Evolutionary conservation across 2,329 filamentous ascomycete genomes (phyloP).

Genomic region (Trichothecium roseum): DNA sequence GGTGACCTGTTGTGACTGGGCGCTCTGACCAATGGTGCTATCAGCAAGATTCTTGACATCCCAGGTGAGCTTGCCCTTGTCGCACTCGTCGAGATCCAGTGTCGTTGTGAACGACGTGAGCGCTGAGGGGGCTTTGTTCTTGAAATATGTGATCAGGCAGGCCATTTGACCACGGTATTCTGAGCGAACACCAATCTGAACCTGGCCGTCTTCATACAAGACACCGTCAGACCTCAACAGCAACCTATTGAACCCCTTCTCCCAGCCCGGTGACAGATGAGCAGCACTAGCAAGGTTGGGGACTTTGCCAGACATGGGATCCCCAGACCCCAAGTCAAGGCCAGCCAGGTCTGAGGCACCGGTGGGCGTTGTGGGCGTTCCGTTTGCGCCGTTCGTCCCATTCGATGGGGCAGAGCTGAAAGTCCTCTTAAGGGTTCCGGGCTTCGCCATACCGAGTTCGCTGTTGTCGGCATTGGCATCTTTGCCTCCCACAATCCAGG

Average conservation of each 20-base stretch:
- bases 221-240: constrained; percentile 75
- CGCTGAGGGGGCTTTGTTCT: constrained; percentile 78
- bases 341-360: constrained; percentile 62
- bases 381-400: constrained; percentile 27
- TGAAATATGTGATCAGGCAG: constrained; percentile 90
- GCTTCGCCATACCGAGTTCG: constrained; percentile 73
- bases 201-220: constrained; percentile 87
- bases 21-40: constrained; percentile 60
- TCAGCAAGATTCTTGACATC: constrained; percentile 87
- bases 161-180: constrained; percentile 95
- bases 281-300: constrained; percentile 87
- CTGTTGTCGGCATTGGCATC: constrained; percentile 76
- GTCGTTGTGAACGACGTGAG: constrained; percentile 93
- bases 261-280: constrained; percentile 91
- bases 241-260: constrained; percentile 76
- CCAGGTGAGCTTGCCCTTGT: constrained; percentile 61
- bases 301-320: constrained; percentile 48
- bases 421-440: constrained; percentile 72
- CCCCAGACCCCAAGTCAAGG: constrained; percentile 60
- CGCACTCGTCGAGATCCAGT: constrained; percentile 64
- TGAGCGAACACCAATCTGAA: constrained; percentile 84
- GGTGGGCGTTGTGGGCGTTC: constrained; percentile 34
- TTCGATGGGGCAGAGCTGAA: constrained; percentile 55
- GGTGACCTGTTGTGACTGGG: constrained; percentile 84
- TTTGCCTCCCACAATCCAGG: constrained; percentile 96